Conservation (phyloP, 1,284 basidiomycete species). For the Boletus austroedulis region DNA sequence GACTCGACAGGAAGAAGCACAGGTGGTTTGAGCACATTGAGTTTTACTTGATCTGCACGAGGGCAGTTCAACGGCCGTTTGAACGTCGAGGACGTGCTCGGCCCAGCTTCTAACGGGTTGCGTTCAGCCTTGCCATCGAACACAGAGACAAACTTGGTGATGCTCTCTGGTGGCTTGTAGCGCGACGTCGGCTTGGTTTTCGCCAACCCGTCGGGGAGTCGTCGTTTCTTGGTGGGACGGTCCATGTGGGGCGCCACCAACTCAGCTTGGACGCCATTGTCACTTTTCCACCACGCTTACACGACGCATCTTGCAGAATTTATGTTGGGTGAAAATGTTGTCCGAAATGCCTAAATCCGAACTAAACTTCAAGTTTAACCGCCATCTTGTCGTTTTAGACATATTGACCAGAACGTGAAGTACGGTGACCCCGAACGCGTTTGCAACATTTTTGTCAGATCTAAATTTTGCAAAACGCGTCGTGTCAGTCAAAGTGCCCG, state of each 20-base stretch:
- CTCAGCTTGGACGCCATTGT: no score
- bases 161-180: slow-evolving; percentile 32
- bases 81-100: slow-evolving; percentile 12
- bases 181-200: slow-evolving; percentile 23
- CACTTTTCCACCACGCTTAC: no score
- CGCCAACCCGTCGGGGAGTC: slow-evolving; percentile 32
- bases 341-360: no score
- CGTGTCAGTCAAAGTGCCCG: slow-evolving; percentile 18
- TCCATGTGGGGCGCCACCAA: no score
- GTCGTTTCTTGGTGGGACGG: slow-evolving; percentile 25
- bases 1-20: not conserved
- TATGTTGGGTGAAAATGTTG: no score
- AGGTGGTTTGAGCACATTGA: slow-evolving; percentile 21
- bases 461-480: no score
- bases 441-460: no score
- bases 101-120: slow-evolving; percentile 26
- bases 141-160: slow-evolving; percentile 33
- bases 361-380: no score
- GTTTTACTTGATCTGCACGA: not conserved
- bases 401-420: no score
- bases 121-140: slow-evolving; percentile 23
- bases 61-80: slow-evolving; percentile 6
- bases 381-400: no score
- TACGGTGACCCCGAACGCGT: no score
- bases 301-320: no score